These are phyloP conservation scores for Entamoeba moshkovskii DNA, from an alignment of 208 protist species.

Conservation along the genomic window DNA sequence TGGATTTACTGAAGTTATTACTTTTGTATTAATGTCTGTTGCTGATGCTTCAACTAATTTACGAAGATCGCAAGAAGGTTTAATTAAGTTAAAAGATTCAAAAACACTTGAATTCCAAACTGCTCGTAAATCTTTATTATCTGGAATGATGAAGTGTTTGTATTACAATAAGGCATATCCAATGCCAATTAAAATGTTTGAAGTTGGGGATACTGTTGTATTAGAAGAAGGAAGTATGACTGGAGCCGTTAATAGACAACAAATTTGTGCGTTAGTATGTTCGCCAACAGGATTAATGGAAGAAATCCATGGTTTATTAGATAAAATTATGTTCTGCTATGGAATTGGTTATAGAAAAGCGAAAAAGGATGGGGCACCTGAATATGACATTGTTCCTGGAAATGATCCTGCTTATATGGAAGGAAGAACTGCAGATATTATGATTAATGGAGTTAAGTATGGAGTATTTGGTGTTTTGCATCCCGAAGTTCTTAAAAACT, in stretches of 20 bases:
- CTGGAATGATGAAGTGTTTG: conserved; percentile 80
- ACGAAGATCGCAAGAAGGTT: conserved; percentile 47
- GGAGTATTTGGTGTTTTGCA: conserved; percentile 24
- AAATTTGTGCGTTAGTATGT: conserved; percentile 56
- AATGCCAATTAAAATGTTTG: conserved; percentile 78
- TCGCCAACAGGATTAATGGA: conserved; percentile 44
- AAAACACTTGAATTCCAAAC: conserved; percentile 74
- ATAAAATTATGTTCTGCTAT: neutral
- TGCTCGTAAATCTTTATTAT: conserved; percentile 67
- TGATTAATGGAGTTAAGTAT: conserved; percentile 7
- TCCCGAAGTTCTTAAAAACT: conserved; percentile 20
- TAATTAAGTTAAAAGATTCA: conserved; percentile 69
- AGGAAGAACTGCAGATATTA: conserved; percentile 17
- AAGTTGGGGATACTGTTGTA: conserved; percentile 76
- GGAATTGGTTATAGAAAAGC: neutral
- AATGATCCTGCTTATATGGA: neutral
- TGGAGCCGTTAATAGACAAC: conserved; percentile 65
- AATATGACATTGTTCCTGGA: neutral
- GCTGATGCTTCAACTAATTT: conserved; percentile 31
- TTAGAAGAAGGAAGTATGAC: conserved; percentile 55
- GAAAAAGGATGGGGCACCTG: neutral
- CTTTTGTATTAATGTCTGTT: conserved; percentile 52
- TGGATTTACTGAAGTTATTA: conserved; percentile 83
- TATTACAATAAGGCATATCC: conserved; percentile 63
- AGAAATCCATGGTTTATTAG: conserved; percentile 29